Conservation (phyloP, 2,329 filamentous ascomycete species). For the Cryphonectria radicalis region DNA sequence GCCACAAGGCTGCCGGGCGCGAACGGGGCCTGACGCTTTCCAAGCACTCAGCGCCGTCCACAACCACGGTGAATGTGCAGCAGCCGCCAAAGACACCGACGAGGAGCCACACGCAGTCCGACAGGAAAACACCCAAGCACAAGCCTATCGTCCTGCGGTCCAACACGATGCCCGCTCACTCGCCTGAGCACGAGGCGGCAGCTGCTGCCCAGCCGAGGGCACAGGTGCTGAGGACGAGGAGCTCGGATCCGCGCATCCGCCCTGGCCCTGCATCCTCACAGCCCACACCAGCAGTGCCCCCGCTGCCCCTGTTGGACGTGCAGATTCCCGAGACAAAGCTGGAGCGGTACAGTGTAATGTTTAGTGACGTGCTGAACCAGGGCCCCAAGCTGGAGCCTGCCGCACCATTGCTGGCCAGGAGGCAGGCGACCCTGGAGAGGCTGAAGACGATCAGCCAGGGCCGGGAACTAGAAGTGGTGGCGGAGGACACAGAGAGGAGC, state of each 20-base stretch:
- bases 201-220: slow-evolving; percentile 19
- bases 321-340: slow-evolving; percentile 80
- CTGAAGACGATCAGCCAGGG: slow-evolving; percentile 54
- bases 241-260: slow-evolving; percentile 30
- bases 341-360: slow-evolving; percentile 95
- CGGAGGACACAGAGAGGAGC: slow-evolving; percentile 42
- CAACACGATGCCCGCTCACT: slow-evolving; percentile 44
- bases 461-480: slow-evolving; percentile 28
- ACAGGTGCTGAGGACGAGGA: slow-evolving; percentile 30
- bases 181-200: background rate
- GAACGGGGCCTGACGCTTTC: background rate
- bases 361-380: slow-evolving; percentile 70
- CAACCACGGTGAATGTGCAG: slow-evolving; percentile 21
- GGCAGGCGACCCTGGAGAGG: slow-evolving; percentile 63
- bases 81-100: slow-evolving; percentile 30
- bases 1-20: slow-evolving; percentile 5
- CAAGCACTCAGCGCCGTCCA: slow-evolving; percentile 11
- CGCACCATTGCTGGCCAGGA: slow-evolving; percentile 55
- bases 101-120: slow-evolving; percentile 44
- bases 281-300: slow-evolving; percentile 18
- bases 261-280: slow-evolving; percentile 12
- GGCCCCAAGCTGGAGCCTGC: slow-evolving; percentile 36
- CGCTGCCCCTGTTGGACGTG: slow-evolving; percentile 64
- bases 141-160: slow-evolving; percentile 50
- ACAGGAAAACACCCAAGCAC: slow-evolving; percentile 43